Evolutionary conservation across 139 green algal species (phyloP).

Genomic region (Mychonastes homosphaera): DNA sequence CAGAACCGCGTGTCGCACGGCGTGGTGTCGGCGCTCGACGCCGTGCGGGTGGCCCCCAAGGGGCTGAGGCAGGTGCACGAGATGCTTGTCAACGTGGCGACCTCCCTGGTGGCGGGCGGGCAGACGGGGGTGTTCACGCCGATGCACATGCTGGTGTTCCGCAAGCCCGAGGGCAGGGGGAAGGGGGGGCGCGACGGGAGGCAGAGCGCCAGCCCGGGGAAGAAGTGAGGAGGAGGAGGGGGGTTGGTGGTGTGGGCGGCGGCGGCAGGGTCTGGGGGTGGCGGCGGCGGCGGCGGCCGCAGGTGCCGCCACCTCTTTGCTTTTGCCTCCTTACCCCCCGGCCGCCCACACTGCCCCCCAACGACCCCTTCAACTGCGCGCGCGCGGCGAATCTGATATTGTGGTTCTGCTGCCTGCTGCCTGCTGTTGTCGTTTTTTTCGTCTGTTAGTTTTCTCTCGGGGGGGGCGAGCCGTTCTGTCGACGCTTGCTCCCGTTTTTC

Average conservation of each 20-base stretch:
- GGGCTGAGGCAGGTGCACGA: slow-evolving; percentile 78
- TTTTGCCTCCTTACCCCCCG: too few relatives aligned
- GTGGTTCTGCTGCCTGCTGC: not conserved
- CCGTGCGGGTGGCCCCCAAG: slow-evolving; percentile 62
- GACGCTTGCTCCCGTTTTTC: not conserved
- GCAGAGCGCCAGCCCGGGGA: too few relatives aligned
- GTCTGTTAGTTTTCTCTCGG: not conserved
- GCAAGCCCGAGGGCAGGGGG: slow-evolving; percentile 59
- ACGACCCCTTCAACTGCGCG: too few relatives aligned
- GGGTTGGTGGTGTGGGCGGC: too few relatives aligned
- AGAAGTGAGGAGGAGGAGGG: too few relatives aligned
- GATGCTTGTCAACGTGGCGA: slow-evolving; percentile 85
- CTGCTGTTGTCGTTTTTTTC: slow-evolving; percentile 2
- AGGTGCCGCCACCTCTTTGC: too few relatives aligned
- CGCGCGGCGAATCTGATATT: not conserved
- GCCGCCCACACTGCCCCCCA: too few relatives aligned
- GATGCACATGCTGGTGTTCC: slow-evolving; percentile 92
- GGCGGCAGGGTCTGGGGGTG: too few relatives aligned
- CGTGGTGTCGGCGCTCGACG: slow-evolving; percentile 57
- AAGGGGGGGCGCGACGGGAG: too few relatives aligned
- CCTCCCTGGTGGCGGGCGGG: slow-evolving; percentile 71
- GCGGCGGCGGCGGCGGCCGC: too few relatives aligned
- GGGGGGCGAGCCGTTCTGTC: not conserved
- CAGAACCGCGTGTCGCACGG: slow-evolving; percentile 51
- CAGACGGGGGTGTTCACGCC: slow-evolving; percentile 88